Conservation (phyloP, 495 filamentous ascomycete genomes). For the Monascus purpureus region DNA sequence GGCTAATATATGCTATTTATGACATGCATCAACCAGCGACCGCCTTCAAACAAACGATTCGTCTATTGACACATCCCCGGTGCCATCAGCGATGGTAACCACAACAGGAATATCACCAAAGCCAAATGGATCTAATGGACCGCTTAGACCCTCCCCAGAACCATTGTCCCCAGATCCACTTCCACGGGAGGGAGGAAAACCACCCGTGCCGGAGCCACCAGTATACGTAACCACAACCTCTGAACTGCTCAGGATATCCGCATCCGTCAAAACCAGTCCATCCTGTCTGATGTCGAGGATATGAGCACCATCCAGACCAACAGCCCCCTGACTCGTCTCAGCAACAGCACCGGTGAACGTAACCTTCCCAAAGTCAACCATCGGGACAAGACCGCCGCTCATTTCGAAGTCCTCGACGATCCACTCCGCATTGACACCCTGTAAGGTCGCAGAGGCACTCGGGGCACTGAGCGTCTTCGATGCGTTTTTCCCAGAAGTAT, state of each 20-base stretch:
- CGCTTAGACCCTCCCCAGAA: no score
- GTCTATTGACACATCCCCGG: no score
- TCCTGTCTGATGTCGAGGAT: constrained; percentile 41
- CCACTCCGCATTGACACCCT: constrained; percentile 45
- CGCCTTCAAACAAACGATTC: no score
- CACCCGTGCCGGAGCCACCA: no score
- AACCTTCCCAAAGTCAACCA: constrained; percentile 40
- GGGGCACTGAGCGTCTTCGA: constrained; percentile 34
- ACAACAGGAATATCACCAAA: no score
- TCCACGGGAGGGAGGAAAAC: no score
- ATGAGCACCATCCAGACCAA: constrained; percentile 25
- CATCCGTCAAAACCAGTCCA: constrained; percentile 31
- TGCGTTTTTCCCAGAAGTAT: constrained; percentile 37
- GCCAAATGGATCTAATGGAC: no score
- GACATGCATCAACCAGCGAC: no score
- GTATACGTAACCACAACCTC: constrained; percentile 19
- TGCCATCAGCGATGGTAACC: no score
- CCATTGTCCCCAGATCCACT: no score
- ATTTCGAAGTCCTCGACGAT: constrained; percentile 50
- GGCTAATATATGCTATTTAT: no score
- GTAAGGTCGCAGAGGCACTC: constrained; percentile 18
- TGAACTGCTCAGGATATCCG: constrained; percentile 23
- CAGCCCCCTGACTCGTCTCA: constrained; percentile 13
- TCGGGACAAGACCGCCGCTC: constrained; percentile 29
- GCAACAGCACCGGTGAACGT: constrained; percentile 33